Evolutionary conservation across 1,284 basidiomycete species (phyloP), one percentile per base, ranked within the genome.

Genomic region (Rhodotorula mucilaginosa): DNA sequence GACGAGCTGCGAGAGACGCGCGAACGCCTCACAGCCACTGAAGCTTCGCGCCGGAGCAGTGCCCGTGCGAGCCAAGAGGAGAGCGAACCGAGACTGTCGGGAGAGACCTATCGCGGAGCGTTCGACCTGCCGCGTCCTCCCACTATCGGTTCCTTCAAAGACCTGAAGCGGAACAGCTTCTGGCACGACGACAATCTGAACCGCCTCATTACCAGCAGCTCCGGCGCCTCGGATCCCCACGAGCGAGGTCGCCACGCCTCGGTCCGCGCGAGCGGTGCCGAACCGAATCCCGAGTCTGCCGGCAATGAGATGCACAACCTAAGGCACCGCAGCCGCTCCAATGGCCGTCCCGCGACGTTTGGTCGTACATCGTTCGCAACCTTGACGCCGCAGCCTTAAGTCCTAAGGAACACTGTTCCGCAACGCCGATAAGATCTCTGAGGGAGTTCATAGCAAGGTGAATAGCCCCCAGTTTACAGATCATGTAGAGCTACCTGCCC

Each of bases 1-100:
- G 58, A 61, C n/a, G 58, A 64, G 26, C 58, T 69, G 49, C 61
- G 61, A 13, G 51, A 52, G 21, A 52, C 51, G 8, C 51, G 51
- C n/a, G 51, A n/a, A 13, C 51, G n/a, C 4, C 21, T 52, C n/a
- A 52, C 23, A 10, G 49, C 49, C 49, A 52, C 51, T 10, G 12
- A n/a, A 26, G 51, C 51, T 8, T 52, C 23, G 51, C 23, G 51
- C 6, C 21, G 39, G 10, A 44, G 12, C 39, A 44, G 39, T 12
- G 10, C 39, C 39, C 12, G 10, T 10, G 12, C 39, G 39, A 44
- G 39, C 39, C 26, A 26, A 26, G 10, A 2, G 12, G 10, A 44
- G 39, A 44, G 39, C 39, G 39, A 44, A 10, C 8, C 12, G 12
- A 44, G 39, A 44, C 39, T 44, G 10, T 44, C 39, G 12, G 39